These are phyloP conservation scores for Mallotus japonicus DNA, from an alignment of 441 rosid species.

Conservation along the genomic window DNA sequence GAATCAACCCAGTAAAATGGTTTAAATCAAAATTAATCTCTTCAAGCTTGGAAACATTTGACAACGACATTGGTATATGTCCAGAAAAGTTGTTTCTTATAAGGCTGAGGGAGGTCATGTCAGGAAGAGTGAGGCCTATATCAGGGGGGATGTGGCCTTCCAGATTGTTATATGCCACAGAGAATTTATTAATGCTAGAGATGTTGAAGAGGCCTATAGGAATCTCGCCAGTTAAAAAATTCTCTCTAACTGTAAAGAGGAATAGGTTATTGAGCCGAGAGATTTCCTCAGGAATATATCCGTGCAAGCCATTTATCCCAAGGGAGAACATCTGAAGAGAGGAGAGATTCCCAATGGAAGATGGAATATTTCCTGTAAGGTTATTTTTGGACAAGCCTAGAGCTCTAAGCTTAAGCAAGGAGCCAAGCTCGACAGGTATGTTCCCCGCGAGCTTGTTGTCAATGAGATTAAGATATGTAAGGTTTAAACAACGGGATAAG, in stretches of 20 bases:
- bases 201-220: neutral
- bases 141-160: neutral
- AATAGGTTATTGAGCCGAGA: neutral
- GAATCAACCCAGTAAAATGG: neutral
- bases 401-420: neutral
- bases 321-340: neutral
- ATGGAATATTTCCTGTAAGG: neutral
- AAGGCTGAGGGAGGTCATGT: neutral
- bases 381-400: neutral
- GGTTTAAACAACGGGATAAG: no score
- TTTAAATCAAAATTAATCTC: neutral
- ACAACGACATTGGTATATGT: neutral
- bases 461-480: neutral
- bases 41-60: neutral
- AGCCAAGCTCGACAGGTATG: conserved; percentile 1
- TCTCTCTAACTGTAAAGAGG: neutral
- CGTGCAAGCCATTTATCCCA: neutral
- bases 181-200: no score
- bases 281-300: neutral
- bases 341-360: conserved; percentile 1
- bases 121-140: neutral
- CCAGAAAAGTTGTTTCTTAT: neutral
- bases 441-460: neutral
- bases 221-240: neutral
- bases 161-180: no score